phyloP scores from a whole-genome alignment of 306 rosid genomes.

The Prunus dulcis region DNA sequence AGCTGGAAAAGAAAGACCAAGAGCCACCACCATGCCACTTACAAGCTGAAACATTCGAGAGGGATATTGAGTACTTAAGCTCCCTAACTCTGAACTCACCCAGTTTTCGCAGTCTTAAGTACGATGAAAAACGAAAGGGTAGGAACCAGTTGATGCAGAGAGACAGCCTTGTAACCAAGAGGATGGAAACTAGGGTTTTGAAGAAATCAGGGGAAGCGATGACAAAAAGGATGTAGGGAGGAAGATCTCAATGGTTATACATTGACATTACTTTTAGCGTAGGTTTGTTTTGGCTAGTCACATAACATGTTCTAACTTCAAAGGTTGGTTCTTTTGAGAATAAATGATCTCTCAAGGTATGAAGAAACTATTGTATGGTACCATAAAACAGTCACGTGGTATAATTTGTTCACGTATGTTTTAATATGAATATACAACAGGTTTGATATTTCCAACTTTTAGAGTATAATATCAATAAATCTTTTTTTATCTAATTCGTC shows the following conservation, averaged over 20 bases:
- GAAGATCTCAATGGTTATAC: not conserved
- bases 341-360: too few relatives aligned
- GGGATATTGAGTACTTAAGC: not conserved
- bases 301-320: too few relatives aligned
- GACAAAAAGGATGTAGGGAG: not conserved
- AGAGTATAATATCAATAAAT: too few relatives aligned
- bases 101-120: not conserved
- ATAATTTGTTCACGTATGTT: too few relatives aligned
- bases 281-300: too few relatives aligned
- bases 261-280: too few relatives aligned
- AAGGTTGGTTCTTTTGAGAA: too few relatives aligned
- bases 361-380: too few relatives aligned
- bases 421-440: too few relatives aligned
- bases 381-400: too few relatives aligned
- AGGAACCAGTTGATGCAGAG: not conserved
- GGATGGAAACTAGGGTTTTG: not conserved
- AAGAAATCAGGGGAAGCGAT: not conserved
- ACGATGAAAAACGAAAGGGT: not conserved
- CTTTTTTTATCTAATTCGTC: too few relatives aligned
- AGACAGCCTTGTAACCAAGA: not conserved
- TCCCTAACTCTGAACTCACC: not conserved
- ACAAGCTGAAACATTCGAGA: not conserved
- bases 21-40: not conserved
- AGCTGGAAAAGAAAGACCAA: not conserved
- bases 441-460: too few relatives aligned